phyloP scores from a whole-genome alignment of 768 basidiomycete species.

The Kwoniella sp. region DNA sequence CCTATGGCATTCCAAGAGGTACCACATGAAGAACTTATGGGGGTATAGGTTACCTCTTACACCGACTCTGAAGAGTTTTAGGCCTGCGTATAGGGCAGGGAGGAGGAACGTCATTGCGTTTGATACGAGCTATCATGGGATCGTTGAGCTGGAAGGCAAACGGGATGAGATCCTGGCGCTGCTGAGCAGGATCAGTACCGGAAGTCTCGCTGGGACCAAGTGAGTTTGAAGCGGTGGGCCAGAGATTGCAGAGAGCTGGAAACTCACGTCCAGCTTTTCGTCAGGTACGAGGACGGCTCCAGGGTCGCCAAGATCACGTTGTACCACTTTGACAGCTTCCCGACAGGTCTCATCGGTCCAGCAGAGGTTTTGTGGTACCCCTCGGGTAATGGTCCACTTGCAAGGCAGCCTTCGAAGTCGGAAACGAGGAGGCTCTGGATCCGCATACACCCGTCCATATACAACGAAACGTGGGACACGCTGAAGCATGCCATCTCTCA shows the following conservation, averaged over 20 bases:
- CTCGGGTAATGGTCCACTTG: conserved; percentile 44
- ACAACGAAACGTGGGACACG: conserved; percentile 62
- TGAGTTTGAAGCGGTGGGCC: conserved; percentile 26
- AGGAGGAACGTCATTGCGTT: conserved; percentile 82
- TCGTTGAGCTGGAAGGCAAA: conserved; percentile 73
- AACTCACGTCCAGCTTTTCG: not conserved
- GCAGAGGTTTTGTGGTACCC: conserved; percentile 73
- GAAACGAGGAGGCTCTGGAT: conserved; percentile 64
- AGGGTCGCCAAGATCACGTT: conserved; percentile 69
- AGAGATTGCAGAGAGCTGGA: too few relatives aligned
- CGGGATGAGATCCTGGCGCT: conserved; percentile 63
- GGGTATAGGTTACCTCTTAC: conserved; percentile 84
- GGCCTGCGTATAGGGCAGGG: conserved; percentile 87
- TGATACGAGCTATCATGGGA: conserved; percentile 81
- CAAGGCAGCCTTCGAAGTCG: not conserved
- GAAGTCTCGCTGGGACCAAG: conserved; percentile 48
- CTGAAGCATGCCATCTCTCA: conserved; percentile 57
- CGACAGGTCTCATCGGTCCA: conserved; percentile 71
- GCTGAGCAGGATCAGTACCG: conserved; percentile 62
- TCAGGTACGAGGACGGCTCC: conserved; percentile 69
- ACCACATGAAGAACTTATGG: conserved; percentile 92
- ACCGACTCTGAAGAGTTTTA: conserved; percentile 88
- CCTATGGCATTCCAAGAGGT: conserved; percentile 95
- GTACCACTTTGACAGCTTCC: conserved; percentile 69
- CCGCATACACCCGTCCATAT: conserved; percentile 74